A percentile compares a stretch with the other conserved stretches of the same genome.
Evolutionary conservation across 495 filamentous ascomycete species (phyloP).

Genomic region (Letharia columbiana): DNA sequence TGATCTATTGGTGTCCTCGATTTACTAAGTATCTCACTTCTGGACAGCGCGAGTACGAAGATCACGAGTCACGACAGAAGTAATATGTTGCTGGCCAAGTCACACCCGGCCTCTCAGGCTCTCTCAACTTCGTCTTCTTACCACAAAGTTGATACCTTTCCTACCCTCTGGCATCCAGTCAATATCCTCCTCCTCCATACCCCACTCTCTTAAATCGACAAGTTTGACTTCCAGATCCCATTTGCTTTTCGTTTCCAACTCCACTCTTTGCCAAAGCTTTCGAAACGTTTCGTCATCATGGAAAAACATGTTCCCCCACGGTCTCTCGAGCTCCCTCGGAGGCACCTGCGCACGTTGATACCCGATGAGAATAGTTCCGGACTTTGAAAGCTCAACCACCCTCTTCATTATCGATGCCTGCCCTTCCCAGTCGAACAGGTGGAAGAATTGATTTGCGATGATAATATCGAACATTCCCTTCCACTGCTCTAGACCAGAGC

Average conservation of each 20-base stretch:
- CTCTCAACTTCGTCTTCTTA: background rate
- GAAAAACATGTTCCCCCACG: background rate
- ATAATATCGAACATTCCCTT: too few species aligned
- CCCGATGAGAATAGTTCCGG: slow-evolving; percentile 32
- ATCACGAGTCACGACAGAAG: too few species aligned
- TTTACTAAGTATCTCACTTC: too few species aligned
- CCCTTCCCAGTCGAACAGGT: slow-evolving; percentile 39
- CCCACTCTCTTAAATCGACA: background rate
- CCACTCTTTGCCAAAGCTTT: background rate
- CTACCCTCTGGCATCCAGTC: background rate
- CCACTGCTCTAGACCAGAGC: too few species aligned
- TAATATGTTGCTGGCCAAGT: too few species aligned
- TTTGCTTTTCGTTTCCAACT: background rate
- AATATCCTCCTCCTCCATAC: slow-evolving; percentile 1
- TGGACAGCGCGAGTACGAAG: too few species aligned
- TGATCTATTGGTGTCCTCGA: too few species aligned
- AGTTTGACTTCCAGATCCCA: background rate
- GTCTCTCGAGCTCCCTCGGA: background rate
- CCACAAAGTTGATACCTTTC: background rate
- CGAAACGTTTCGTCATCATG: background rate
- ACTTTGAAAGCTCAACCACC: slow-evolving; percentile 33
- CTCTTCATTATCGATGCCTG: slow-evolving; percentile 35
- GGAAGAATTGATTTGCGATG: slow-evolving; percentile 40
- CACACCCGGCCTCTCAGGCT: background rate
- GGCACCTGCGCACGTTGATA: slow-evolving; percentile 23